Evolutionary conservation across 2,329 filamentous ascomycete genomes (phyloP).

Genomic region (Ceratocystis papillata): DNA sequence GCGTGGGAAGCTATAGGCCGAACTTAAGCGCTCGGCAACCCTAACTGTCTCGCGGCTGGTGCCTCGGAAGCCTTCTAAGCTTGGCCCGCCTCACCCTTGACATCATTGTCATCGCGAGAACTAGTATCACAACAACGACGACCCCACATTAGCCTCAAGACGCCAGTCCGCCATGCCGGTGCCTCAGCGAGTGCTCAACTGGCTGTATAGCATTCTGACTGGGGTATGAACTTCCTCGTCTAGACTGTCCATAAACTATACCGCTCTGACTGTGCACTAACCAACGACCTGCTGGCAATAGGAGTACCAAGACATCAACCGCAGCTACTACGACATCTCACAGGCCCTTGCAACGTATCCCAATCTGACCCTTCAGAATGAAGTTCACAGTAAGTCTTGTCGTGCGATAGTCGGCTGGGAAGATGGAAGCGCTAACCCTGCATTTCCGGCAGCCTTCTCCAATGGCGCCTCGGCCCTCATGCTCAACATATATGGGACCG

Average conservation of each 20-base stretch:
- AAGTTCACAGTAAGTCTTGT: constrained; percentile 71
- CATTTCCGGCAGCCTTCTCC: constrained; percentile 59
- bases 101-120: not conserved
- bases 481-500: constrained; percentile 71
- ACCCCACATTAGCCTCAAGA: not conserved
- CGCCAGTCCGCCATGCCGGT: constrained; percentile 48
- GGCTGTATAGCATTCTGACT: constrained; percentile 85
- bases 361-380: constrained; percentile 72
- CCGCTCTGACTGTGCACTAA: not conserved
- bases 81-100: not conserved
- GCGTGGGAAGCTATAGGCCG: not conserved
- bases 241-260: too few species aligned
- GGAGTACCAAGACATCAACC: constrained; percentile 90
- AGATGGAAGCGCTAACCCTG: constrained; percentile 26
- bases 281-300: constrained; percentile 32
- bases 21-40: not conserved
- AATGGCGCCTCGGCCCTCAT: constrained; percentile 79
- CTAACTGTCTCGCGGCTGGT: not conserved
- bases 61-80: not conserved
- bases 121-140: not conserved
- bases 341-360: constrained; percentile 69
- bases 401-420: not conserved
- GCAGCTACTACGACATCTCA: constrained; percentile 84
- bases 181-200: constrained; percentile 82
- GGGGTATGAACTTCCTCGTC: constrained; percentile 42